Evolutionary conservation across 345 rosid genomes (phyloP).

Genomic region (Dipteronia sinensis): DNA sequence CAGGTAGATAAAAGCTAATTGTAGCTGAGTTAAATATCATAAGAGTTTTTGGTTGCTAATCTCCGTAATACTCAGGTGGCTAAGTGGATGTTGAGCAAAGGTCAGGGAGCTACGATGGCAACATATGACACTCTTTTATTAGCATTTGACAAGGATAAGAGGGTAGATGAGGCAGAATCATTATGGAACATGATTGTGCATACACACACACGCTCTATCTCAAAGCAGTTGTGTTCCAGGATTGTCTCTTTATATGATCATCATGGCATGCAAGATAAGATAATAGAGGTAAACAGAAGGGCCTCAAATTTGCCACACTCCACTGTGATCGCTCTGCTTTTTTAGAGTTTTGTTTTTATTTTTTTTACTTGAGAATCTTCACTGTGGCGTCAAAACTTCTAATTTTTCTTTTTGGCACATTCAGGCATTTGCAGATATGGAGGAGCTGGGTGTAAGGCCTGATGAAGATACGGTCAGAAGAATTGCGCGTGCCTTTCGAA

Average conservation of each 20-base stretch:
- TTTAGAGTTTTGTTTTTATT: background rate
- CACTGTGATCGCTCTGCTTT: background rate
- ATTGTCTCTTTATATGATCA: conserved; percentile 85
- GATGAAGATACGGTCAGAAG: conserved; percentile 74
- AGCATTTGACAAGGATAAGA: conserved; percentile 82
- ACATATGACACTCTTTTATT: conserved; percentile 75
- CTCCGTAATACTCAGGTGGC: conserved; percentile 51
- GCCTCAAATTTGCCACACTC: background rate
- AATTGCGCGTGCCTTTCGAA: conserved; percentile 62
- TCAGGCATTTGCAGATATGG: conserved; percentile 93
- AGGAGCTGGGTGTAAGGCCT: conserved; percentile 78
- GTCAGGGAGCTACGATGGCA: conserved; percentile 90
- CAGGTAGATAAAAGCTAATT: background rate
- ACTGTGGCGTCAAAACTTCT: background rate
- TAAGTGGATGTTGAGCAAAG: conserved; percentile 96
- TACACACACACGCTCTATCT: conserved; percentile 70
- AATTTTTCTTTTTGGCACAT: conserved; percentile 6
- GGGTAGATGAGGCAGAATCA: conserved; percentile 77
- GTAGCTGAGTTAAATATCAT: conserved; percentile 2
- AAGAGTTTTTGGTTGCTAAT: conserved; percentile 18
- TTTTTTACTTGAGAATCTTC: background rate
- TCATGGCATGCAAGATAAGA: conserved; percentile 63
- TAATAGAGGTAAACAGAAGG: conserved; percentile 57
- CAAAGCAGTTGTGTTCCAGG: conserved; percentile 77
- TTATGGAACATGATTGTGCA: conserved; percentile 88